phyloP scores from a whole-genome alignment of 495 filamentous ascomycete genomes.

The Aspergillus avenaceus region DNA sequence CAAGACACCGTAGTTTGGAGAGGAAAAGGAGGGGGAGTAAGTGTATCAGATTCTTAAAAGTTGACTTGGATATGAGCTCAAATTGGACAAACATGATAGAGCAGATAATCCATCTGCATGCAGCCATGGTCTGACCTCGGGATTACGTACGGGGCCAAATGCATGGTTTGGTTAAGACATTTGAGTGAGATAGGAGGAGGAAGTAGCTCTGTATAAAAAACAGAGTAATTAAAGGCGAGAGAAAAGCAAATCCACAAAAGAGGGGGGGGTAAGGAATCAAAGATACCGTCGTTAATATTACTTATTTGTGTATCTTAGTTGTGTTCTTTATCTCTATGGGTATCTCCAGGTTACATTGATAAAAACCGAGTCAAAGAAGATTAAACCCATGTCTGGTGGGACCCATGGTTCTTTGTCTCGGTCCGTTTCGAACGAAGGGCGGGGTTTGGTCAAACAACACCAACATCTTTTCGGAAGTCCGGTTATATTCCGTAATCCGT shows the following conservation, averaged over 20 bases:
- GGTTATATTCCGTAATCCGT: too few species aligned
- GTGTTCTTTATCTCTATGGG: too few species aligned
- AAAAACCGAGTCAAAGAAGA: not conserved
- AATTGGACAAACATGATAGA: not conserved
- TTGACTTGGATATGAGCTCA: not conserved
- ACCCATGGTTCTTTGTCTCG: conserved; percentile 10
- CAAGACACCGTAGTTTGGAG: not conserved
- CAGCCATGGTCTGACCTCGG: not conserved
- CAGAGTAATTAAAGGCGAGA: too few species aligned
- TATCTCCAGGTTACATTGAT: not conserved
- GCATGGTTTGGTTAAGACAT: too few species aligned
- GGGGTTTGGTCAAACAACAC: not conserved
- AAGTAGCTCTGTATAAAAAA: too few species aligned
- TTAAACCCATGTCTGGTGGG: conserved; percentile 8
- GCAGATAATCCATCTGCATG: not conserved
- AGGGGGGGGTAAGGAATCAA: too few species aligned
- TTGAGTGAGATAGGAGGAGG: too few species aligned
- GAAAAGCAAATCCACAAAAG: too few species aligned
- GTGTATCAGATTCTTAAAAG: not conserved
- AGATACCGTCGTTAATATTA: too few species aligned
- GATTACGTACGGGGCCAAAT: not conserved
- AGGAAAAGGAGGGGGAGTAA: too few species aligned
- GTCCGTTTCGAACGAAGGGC: conserved; percentile 1
- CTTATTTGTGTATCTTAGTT: too few species aligned
- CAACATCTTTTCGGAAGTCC: not conserved